A percentile compares a stretch with the other conserved stretches of the same genome.
Evolutionary conservation across 805 yeast genomes (phyloP).

Genomic region (Myxozyma kluyveri): DNA sequence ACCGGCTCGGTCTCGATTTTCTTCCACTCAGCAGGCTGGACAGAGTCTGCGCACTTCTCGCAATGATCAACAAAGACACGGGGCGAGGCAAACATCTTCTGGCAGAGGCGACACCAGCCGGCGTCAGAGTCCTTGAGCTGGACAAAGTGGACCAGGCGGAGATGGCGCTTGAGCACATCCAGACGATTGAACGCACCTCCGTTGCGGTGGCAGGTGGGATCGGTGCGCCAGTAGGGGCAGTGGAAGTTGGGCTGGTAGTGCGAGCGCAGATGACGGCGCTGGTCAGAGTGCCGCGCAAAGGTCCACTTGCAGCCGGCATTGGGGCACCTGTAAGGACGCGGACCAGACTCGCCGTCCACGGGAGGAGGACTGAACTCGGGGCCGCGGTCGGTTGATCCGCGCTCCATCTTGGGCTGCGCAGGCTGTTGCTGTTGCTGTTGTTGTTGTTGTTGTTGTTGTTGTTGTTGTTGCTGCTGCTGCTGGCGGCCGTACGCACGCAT

Average conservation of each 20-base stretch:
- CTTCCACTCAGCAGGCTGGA: slow-evolving; percentile 31
- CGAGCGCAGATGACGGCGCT: slow-evolving; percentile 63
- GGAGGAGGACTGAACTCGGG: slow-evolving; percentile 3
- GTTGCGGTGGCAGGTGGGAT: slow-evolving; percentile 70
- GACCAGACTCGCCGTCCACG: slow-evolving; percentile 12
- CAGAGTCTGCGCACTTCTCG: slow-evolving; percentile 53
- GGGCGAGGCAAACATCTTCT: slow-evolving; percentile 52
- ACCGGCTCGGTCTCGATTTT: slow-evolving; percentile 22
- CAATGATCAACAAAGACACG: slow-evolving; percentile 65
- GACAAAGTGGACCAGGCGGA: slow-evolving; percentile 65
- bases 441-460: slow-evolving; percentile 17
- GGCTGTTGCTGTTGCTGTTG: slow-evolving; percentile 28
- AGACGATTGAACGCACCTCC: slow-evolving; percentile 72
- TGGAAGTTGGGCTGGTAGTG: slow-evolving; percentile 64
- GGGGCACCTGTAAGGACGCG: slow-evolving; percentile 40
- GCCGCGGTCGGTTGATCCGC: background rate
- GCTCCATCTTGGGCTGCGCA: slow-evolving; percentile 17
- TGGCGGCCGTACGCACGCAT: slow-evolving; percentile 10
- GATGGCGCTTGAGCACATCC: slow-evolving; percentile 72
- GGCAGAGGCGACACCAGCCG: slow-evolving; percentile 70
- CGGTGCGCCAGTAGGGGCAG: slow-evolving; percentile 70
- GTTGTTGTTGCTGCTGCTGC: slow-evolving; percentile 7
- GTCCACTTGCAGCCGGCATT: slow-evolving; percentile 60
- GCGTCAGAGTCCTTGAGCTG: slow-evolving; percentile 49
- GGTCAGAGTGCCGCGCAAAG: slow-evolving; percentile 65